phyloP scores from a whole-genome alignment of 2,329 filamentous ascomycete species.

The Nemania bipapillata region DNA sequence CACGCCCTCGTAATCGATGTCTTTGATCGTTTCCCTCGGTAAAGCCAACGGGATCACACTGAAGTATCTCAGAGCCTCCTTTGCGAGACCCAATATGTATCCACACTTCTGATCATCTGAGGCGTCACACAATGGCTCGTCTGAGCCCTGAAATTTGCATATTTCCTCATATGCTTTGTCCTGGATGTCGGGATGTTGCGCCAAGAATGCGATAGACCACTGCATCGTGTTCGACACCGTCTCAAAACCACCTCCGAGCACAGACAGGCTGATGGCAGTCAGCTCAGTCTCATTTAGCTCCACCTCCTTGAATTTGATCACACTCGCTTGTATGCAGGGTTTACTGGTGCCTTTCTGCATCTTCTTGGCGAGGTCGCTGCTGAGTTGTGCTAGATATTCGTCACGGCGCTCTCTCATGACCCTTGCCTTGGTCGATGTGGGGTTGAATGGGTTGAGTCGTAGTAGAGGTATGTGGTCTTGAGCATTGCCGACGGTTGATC shows the following conservation, averaged over 20 bases:
- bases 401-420: slow-evolving; percentile 76
- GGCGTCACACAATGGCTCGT: slow-evolving; percentile 66
- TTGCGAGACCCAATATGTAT: slow-evolving; percentile 80
- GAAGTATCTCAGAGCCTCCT: slow-evolving; percentile 82
- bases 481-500: slow-evolving; percentile 84
- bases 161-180: slow-evolving; percentile 76
- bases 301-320: slow-evolving; percentile 56
- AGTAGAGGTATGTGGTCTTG: slow-evolving; percentile 85
- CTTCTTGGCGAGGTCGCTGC: slow-evolving; percentile 63
- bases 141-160: slow-evolving; percentile 49
- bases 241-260: slow-evolving; percentile 83
- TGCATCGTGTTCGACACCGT: slow-evolving; percentile 83
- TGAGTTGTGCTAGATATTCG: slow-evolving; percentile 73
- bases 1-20: slow-evolving; percentile 74
- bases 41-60: slow-evolving; percentile 83
- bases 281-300: slow-evolving; percentile 69
- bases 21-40: slow-evolving; percentile 76
- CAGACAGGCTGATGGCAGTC: slow-evolving; percentile 82
- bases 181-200: slow-evolving; percentile 76
- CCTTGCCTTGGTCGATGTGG: slow-evolving; percentile 62
- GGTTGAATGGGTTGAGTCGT: slow-evolving; percentile 64
- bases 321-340: slow-evolving; percentile 56
- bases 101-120: slow-evolving; percentile 81
- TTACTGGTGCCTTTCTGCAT: slow-evolving; percentile 53
- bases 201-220: slow-evolving; percentile 80